A percentile compares a stretch with the other conserved stretches of the same genome.
Evolutionary conservation across 78 protist genomes (phyloP).

Genomic region (Acrasis kona): DNA sequence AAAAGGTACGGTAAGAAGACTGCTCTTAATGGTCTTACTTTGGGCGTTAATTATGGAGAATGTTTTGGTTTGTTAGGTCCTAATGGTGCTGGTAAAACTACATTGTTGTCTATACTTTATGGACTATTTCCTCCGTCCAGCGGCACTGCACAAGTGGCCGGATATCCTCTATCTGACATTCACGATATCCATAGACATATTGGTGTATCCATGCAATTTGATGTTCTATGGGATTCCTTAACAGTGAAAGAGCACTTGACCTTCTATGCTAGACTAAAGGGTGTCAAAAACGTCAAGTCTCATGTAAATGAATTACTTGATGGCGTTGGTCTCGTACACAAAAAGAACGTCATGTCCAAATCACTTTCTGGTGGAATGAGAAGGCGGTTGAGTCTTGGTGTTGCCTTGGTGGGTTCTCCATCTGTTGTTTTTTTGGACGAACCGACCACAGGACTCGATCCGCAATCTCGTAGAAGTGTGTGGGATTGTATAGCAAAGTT

Average conservation of each 20-base stretch:
- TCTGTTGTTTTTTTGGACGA: conserved; percentile 40
- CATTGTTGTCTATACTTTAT: conserved; percentile 54
- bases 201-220: conserved; percentile 63
- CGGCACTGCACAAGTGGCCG: conserved; percentile 58
- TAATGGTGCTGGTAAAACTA: conserved; percentile 82
- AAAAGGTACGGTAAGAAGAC: conserved; percentile 20
- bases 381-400: conserved; percentile 47
- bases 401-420: conserved; percentile 19
- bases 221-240: conserved; percentile 50
- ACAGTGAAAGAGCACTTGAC: conserved; percentile 54
- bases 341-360: not conserved
- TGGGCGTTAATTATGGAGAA: conserved; percentile 29
- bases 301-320: conserved; percentile 1
- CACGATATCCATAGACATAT: conserved; percentile 15
- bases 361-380: conserved; percentile 50
- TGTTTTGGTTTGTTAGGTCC: conserved; percentile 57
- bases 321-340: conserved; percentile 24
- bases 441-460: conserved; percentile 75
- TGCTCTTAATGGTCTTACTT: conserved; percentile 23
- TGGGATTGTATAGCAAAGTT: conserved; percentile 58
- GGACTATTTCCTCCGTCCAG: conserved; percentile 54
- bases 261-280: conserved; percentile 41
- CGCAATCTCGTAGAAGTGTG: conserved; percentile 38
- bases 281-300: not conserved
- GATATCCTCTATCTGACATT: conserved; percentile 7